Evolutionary conservation across 2,329 filamentous ascomycete genomes (phyloP), one percentile per base, ranked within the genome.

Genomic region (Plenodomus tracheiphilus): DNA sequence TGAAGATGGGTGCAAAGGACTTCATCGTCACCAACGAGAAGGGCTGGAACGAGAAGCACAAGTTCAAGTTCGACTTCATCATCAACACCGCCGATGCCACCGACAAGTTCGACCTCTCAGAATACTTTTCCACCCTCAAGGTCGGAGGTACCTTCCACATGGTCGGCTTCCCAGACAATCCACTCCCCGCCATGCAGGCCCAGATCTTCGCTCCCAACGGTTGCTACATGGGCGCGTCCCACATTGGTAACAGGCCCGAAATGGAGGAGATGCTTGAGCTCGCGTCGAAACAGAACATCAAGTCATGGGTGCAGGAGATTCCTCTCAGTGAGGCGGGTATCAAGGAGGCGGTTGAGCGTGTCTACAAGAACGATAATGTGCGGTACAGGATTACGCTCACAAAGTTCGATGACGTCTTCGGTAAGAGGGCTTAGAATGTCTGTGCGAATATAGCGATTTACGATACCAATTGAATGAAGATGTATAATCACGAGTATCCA

Each of bases 101-200:
- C 43, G 78, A 84, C 64, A 82, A 85, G 43, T 89, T 90, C 74
- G 83, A 89, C 66, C 76, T 90, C 25, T 73, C 75, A 43, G 81
- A 86, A 56, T 95, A 94, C 77, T 83, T 95, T 64, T 83, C 82
- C 53, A 82, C 91, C 63, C 81, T 95, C 69, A 91, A 93, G 74
- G 85, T 93, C 48, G 88, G 91, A 75, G 89, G 87, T 49, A 82
- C 81, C 67, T 94, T 88, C 84, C 83, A 93, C 70, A 88, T 82
- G 64, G 88, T 93, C 45, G 89, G 89, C 36, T 79, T 94, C 65
- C 89, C 89, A 2, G 88, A 91, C 68, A 87, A 89, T 53, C 84
- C 86, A 38, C 84, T 89, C 10, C 84, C 89, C 48, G 75, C 79
- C 46, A 80, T 94, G 58, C 85, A 83, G 74, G 86, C 88, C 42